Conservation (phyloP, 2,329 filamentous ascomycete genomes). For the Zopfia rhizophila region DNA sequence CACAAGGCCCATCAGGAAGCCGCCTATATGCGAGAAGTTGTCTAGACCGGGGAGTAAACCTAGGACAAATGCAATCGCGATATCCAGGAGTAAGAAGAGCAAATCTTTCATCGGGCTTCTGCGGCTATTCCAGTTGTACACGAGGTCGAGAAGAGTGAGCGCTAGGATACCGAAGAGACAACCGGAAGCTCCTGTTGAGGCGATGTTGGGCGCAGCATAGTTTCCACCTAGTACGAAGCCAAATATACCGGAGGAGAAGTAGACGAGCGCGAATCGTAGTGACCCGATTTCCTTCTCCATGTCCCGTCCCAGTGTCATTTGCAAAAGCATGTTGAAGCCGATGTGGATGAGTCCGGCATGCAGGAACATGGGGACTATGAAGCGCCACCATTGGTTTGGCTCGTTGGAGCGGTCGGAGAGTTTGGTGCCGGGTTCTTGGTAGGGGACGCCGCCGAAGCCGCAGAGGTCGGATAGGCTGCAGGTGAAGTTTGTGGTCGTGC, state of each 20-base stretch:
- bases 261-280: conserved; percentile 88
- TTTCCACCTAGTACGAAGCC: conserved; percentile 96
- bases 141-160: conserved; percentile 84
- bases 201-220: conserved; percentile 82
- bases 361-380: conserved; percentile 94
- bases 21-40: conserved; percentile 97
- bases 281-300: conserved; percentile 93
- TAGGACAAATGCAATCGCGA: conserved; percentile 89
- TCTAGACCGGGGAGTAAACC: conserved; percentile 92
- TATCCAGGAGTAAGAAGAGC: conserved; percentile 85
- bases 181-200: conserved; percentile 88
- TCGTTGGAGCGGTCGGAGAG: conserved; percentile 68
- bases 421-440: conserved; percentile 64
- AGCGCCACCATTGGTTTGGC: conserved; percentile 96
- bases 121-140: conserved; percentile 92
- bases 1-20: conserved; percentile 90
- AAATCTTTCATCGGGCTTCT: conserved; percentile 81
- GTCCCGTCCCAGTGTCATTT: conserved; percentile 88
- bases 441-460: conserved; percentile 80
- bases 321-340: conserved; percentile 91
- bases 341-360: conserved; percentile 96
- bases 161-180: conserved; percentile 92
- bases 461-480: conserved; percentile 85
- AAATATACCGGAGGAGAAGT: conserved; percentile 91
- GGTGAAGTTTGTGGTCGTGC: conserved; percentile 66